These are phyloP conservation scores for Penicillium sp. DNA, from an alignment of 2,329 filamentous ascomycete genomes.

Conservation along the genomic window DNA sequence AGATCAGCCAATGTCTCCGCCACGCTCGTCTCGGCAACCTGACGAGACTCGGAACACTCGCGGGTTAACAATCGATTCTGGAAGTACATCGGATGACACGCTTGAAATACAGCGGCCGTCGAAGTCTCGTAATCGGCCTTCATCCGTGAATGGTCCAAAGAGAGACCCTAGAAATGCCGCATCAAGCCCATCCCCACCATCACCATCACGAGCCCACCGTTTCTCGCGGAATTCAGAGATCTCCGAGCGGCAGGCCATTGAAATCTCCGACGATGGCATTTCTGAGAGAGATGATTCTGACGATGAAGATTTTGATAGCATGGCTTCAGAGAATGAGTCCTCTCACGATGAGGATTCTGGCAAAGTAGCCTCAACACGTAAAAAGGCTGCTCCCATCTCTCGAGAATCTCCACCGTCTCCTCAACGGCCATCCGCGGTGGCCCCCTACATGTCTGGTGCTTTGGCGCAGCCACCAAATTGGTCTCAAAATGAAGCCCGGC, in stretches of 20 bases:
- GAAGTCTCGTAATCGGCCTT: not conserved
- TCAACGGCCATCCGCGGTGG: not conserved
- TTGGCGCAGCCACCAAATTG: not conserved
- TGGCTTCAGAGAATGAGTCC: not conserved
- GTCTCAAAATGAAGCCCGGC: not conserved
- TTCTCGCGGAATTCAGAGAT: too few species aligned
- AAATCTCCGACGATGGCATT: not conserved
- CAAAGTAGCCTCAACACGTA: not conserved
- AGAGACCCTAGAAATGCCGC: not conserved
- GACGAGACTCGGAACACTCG: not conserved
- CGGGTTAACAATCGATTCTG: not conserved
- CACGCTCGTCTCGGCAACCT: not conserved
- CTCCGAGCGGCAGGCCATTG: not conserved
- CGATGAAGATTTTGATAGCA: not conserved
- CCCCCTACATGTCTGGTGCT: not conserved
- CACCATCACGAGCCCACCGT: not conserved
- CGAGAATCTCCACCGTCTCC: not conserved
- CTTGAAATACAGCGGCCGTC: not conserved
- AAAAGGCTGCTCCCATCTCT: too few species aligned
- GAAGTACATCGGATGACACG: not conserved
- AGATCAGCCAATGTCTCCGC: conserved; percentile 1
- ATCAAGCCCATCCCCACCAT: not conserved
- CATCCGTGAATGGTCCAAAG: not conserved
- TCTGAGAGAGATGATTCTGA: not conserved
- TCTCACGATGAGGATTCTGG: not conserved